Evolutionary conservation across 176 grass and related monocot species (phyloP).

Genomic region (Aegilops sharonensis): DNA sequence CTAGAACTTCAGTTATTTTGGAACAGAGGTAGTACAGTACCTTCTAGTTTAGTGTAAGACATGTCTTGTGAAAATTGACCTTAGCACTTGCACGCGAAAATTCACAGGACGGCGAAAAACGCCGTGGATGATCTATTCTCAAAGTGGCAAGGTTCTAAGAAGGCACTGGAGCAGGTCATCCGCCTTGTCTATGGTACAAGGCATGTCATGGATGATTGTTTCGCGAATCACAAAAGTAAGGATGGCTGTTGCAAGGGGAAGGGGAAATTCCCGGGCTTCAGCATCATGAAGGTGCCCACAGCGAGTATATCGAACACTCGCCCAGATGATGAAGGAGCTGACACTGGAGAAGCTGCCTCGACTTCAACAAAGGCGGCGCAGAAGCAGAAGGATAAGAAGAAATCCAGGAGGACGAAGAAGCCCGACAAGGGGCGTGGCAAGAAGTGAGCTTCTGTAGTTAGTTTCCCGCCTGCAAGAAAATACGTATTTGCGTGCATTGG

Average conservation of each 20-base stretch:
- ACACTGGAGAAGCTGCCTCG: not conserved
- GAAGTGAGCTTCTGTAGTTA: constrained; percentile 30
- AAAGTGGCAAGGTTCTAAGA: constrained; percentile 19
- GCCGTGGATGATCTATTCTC: not conserved
- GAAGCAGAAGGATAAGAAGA: constrained; percentile 40
- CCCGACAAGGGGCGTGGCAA: not conserved
- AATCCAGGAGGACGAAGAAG: not conserved
- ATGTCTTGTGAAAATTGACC: not conserved
- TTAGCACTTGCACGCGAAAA: not conserved
- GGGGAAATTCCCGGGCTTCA: too few relatives aligned
- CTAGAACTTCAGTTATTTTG: too few relatives aligned
- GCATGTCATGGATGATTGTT: not conserved
- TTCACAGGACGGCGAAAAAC: constrained; percentile 14
- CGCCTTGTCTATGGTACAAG: constrained; percentile 8
- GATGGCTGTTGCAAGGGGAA: not conserved
- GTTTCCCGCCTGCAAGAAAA: not conserved
- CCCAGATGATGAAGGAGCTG: constrained; percentile 7
- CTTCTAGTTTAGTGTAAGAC: not conserved
- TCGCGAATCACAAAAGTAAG: too few relatives aligned
- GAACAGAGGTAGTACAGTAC: not conserved
- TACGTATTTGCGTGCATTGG: not conserved
- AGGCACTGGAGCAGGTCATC: constrained; percentile 28
- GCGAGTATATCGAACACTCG: not conserved
- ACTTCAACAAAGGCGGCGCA: not conserved
- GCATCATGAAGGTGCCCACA: too few relatives aligned